A percentile compares a stretch with the other conserved stretches of the same genome.
These are phyloP conservation scores for Myriangium duriaei DNA, from an alignment of 2,329 filamentous ascomycete species.

Conservation along the genomic window DNA sequence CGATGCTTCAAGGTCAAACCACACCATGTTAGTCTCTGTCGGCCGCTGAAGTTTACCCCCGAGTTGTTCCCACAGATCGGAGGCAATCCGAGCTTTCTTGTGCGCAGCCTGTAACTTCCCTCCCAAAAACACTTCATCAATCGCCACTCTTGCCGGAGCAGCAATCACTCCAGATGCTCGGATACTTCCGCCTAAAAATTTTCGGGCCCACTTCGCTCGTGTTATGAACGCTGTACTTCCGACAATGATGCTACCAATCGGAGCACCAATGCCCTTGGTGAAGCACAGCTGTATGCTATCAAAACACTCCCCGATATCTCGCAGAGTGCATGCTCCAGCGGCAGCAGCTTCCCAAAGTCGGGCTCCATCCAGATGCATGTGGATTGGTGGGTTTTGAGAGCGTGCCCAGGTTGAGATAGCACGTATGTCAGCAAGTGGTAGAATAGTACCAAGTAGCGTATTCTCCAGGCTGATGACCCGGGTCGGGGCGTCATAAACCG, in stretches of 20 bases:
- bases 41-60: too few relatives aligned
- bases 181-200: constrained; percentile 9
- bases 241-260: constrained; percentile 38
- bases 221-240: constrained; percentile 26
- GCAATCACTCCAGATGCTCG: constrained; percentile 10
- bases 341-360: constrained; percentile 41
- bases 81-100: constrained; percentile 1
- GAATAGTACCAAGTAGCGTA: constrained; percentile 26
- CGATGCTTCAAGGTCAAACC: too few relatives aligned
- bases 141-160: constrained; percentile 10
- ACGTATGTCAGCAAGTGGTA: constrained; percentile 24
- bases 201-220: constrained; percentile 27
- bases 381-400: constrained; percentile 24
- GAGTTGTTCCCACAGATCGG: too few relatives aligned
- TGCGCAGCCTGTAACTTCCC: neutral
- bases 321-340: constrained; percentile 30
- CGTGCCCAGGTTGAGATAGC: constrained; percentile 25
- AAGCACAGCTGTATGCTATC: constrained; percentile 40
- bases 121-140: constrained; percentile 7
- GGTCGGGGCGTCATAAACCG: constrained; percentile 30
- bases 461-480: constrained; percentile 33
- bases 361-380: constrained; percentile 41
- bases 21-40: too few relatives aligned
- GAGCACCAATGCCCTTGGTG: constrained; percentile 42
- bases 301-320: constrained; percentile 33